phyloP scores from a whole-genome alignment of 306 rosid genomes.

The Ceratonia siliqua region DNA sequence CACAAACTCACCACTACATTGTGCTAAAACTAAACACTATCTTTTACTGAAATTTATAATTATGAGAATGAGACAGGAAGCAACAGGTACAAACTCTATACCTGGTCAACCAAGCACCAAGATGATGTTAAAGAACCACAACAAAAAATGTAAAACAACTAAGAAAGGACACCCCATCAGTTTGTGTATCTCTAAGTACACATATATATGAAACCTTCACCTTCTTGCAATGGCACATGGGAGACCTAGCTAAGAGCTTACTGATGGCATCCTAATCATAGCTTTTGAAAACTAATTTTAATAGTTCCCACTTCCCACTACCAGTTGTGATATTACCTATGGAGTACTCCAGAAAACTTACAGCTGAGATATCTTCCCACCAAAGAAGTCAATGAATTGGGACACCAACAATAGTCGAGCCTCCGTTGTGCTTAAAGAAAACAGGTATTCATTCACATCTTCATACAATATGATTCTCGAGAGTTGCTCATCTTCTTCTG shows the following conservation, averaged over 20 bases:
- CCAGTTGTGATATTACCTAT: neutral
- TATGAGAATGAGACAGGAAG: neutral
- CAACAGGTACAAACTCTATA: neutral
- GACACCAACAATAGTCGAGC: constrained; percentile 67
- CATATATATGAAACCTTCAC: neutral
- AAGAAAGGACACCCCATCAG: neutral
- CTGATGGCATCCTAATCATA: constrained; percentile 3
- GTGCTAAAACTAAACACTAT: neutral
- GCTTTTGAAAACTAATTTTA: constrained; percentile 13
- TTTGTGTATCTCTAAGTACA: constrained; percentile 5
- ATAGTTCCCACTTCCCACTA: neutral
- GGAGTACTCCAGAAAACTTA: constrained; percentile 50
- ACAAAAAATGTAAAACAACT: neutral
- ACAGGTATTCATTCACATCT: constrained; percentile 81
- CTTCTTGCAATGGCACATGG: neutral
- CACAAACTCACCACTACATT: neutral
- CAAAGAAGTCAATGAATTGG: constrained; percentile 85
- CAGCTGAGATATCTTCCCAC: constrained; percentile 74
- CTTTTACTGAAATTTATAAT: neutral
- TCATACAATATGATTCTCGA: constrained; percentile 71
- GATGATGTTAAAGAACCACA: neutral
- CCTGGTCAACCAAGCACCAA: neutral
- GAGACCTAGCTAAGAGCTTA: constrained; percentile 2
- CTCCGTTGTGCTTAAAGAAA: constrained; percentile 77
- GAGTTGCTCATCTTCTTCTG: constrained; percentile 75